Conservation (phyloP, 1,284 basidiomycete species). For the Schizophyllum amplum region DNA sequence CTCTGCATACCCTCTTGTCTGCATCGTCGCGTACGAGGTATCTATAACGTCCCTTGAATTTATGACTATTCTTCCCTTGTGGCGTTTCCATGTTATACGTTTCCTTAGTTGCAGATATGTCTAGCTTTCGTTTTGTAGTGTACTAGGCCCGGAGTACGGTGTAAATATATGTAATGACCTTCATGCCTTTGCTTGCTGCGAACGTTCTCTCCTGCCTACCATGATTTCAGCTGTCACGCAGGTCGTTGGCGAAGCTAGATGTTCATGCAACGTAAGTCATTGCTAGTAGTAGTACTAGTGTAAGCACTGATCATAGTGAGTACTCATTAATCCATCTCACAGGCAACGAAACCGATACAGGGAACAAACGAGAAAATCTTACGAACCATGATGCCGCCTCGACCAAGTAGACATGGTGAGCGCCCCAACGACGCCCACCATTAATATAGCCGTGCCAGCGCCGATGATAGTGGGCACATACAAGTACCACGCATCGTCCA, state of each 20-base stretch:
- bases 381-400: constrained; percentile 57
- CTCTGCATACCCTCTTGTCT: too few relatives aligned
- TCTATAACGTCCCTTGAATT: neutral
- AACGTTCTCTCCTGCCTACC: too few relatives aligned
- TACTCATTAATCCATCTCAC: too few relatives aligned
- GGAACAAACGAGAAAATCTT: constrained; percentile 10
- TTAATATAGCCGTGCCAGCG: constrained; percentile 68
- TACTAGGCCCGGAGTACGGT: neutral
- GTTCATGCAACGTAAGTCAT: too few relatives aligned
- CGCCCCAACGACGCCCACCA: constrained; percentile 67
- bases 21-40: neutral
- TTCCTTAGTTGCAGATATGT: neutral
- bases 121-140: neutral
- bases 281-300: too few relatives aligned
- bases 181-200: too few relatives aligned
- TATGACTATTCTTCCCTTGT: neutral
- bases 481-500: constrained; percentile 68
- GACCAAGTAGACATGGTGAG: constrained; percentile 67
- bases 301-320: too few relatives aligned
- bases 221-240: too few relatives aligned
- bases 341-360: too few relatives aligned
- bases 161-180: neutral
- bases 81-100: neutral
- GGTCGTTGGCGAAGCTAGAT: too few relatives aligned
- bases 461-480: constrained; percentile 69